Conservation (phyloP, 441 rosid genomes). For the Cnidoscolus chayamansa region DNA sequence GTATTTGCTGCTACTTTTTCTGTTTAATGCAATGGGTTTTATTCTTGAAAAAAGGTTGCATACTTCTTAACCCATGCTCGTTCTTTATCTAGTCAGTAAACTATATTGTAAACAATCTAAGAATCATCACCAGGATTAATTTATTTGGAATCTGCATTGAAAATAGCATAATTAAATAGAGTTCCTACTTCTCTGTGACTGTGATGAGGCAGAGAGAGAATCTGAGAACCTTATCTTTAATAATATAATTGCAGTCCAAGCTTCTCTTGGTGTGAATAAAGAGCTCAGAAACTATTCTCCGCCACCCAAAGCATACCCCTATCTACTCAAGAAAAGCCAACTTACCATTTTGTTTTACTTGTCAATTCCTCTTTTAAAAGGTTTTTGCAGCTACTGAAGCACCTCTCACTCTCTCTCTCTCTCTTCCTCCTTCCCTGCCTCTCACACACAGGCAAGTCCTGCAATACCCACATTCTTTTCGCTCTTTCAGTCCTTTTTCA, state of each 20-base stretch:
- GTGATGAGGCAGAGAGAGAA: conserved; percentile 1
- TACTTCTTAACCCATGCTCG: too few species aligned
- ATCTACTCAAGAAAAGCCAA: conserved; percentile 67
- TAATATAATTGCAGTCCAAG: conserved; percentile 26
- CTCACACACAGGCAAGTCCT: conserved; percentile 22
- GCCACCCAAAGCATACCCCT: conserved; percentile 73
- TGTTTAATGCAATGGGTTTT: too few species aligned
- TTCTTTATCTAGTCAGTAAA: background rate
- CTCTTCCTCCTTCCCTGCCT: conserved; percentile 18
- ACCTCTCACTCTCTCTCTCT: background rate
- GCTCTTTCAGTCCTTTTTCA: conserved; percentile 30
- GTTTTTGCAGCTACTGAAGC: conserved; percentile 8
- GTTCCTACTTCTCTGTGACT: background rate
- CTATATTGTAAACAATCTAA: background rate
- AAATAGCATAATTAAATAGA: background rate
- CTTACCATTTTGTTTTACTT: conserved; percentile 12
- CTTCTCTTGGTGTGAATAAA: conserved; percentile 34
- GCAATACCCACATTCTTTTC: conserved; percentile 33
- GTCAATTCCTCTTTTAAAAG: background rate
- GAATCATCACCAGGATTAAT: background rate
- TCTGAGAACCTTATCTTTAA: conserved; percentile 37
- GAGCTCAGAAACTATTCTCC: conserved; percentile 43
- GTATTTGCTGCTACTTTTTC: too few species aligned
- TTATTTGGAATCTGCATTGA: background rate
- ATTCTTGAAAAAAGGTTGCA: too few species aligned